These are phyloP conservation scores for Mucor velutinosus DNA, from an alignment of 371 early-diverging fungal genomes.

Conservation along the genomic window DNA sequence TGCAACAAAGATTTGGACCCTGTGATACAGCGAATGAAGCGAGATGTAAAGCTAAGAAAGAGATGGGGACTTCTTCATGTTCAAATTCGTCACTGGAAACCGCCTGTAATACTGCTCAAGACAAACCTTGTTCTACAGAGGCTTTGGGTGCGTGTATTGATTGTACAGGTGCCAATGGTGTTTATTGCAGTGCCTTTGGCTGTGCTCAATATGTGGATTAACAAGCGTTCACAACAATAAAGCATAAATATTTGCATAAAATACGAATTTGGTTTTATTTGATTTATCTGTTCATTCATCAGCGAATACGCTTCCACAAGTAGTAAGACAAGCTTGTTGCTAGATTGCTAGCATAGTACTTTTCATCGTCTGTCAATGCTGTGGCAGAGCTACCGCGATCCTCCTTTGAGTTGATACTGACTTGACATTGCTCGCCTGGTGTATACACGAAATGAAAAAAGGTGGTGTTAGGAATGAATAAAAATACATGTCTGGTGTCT, in stretches of 20 bases:
- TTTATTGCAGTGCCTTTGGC: not conserved
- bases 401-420: conserved; percentile 21
- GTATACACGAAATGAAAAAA: conserved; percentile 33
- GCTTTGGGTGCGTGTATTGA: not conserved
- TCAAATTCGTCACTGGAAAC: not conserved
- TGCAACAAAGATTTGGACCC: not conserved
- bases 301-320: conserved; percentile 33
- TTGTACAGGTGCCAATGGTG: not conserved
- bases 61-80: not conserved
- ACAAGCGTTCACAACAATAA: not conserved
- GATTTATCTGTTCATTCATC: not conserved
- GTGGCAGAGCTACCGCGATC: not conserved
- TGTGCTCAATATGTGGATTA: not conserved
- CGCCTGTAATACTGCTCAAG: not conserved
- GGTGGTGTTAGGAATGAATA: conserved; percentile 36
- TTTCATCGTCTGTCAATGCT: conserved; percentile 22
- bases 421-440: conserved; percentile 1
- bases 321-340: conserved; percentile 35
- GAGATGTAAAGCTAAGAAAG: not conserved
- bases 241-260: not conserved
- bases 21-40: not conserved
- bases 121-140: not conserved
- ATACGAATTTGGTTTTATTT: not conserved
- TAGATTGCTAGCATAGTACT: conserved; percentile 19
- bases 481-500: conserved; percentile 29